Base-by-base conservation (phyloP, 2,329 filamentous ascomycete species). In the Myotisia sp. region DNA sequence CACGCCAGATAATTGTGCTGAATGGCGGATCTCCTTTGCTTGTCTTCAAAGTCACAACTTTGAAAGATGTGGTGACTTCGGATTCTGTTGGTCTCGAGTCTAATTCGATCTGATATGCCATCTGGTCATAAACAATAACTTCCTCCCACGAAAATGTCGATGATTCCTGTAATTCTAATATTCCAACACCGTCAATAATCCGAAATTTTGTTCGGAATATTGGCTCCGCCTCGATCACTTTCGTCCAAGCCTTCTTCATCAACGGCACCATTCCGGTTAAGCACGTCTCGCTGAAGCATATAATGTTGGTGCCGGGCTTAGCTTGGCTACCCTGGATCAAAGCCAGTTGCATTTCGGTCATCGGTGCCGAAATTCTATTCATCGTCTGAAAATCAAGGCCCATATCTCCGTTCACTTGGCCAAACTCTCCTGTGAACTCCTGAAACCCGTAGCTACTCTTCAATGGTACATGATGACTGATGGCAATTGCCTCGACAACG, bases 271-370 rank as follows among this genome's bases (percentile, higher is more conserved):
- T 8, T 7, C n/a, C 22, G 16, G 20, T n/a, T 12, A 20, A 12
- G 17, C 13, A 32, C 17, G 17, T 22, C 22, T 32, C 29, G 13
- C 22, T 14, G 17, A 20, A 19, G 19, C 19, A 20, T n/a, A 32
- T 32, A 2, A 21, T 32, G 14, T 32, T 32, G 17, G 20, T 32
- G 3, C 29, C 29, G 3, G 29, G 29, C 17, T 32, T 22, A 8
- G 20, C 22, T 3, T 18, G 17, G 2, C 14, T 18, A 1, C 29
- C 29, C 10, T 32, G 29, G n/a, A 32, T 12, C 10, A 32, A 19
- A 5, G 29, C 20, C 9, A 19, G 14, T 32, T 32, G 29, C 29
- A 32, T 32, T 20, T 32, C 29, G 12, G 22, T 24, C 8, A 24
- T 24, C 22, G 2, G 22, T 12, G 22, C 22, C 22, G 22, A 9